A percentile compares a stretch with the other conserved stretches of the same genome.
Evolutionary conservation across 495 filamentous ascomycete genomes (phyloP).

Genomic region (Arthonia radiata): DNA sequence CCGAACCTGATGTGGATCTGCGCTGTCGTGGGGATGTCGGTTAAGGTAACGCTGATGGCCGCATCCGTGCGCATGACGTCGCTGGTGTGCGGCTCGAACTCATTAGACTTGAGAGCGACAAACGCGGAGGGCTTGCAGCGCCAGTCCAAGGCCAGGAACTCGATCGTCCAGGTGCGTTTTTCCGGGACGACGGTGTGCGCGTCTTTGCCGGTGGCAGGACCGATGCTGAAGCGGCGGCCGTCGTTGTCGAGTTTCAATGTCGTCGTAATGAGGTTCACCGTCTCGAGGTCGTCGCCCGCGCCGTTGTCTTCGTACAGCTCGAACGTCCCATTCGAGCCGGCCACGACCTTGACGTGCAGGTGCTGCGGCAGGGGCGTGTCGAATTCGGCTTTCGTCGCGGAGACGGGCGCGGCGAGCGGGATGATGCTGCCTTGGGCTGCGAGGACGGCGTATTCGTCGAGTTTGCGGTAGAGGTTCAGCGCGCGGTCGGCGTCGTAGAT

Average conservation of each 20-base stretch:
- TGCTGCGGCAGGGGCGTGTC: slow-evolving; percentile 12
- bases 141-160: no score
- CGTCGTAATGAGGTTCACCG: slow-evolving; percentile 2
- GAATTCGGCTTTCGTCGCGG: slow-evolving; percentile 19
- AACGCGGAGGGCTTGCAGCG: no score
- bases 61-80: no score
- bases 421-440: slow-evolving; percentile 29
- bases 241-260: background rate
- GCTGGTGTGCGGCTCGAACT: no score
- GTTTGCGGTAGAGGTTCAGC: slow-evolving; percentile 18
- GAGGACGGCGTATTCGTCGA: slow-evolving; percentile 23
- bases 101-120: no score
- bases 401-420: slow-evolving; percentile 17
- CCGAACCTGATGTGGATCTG: no score
- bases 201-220: slow-evolving; percentile 5
- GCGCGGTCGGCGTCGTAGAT: slow-evolving; percentile 27
- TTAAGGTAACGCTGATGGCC: no score
- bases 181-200: slow-evolving; percentile 6
- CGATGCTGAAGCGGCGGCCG: background rate
- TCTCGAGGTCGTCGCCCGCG: slow-evolving; percentile 3
- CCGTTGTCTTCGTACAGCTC: slow-evolving; percentile 16
- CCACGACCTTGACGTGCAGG: slow-evolving; percentile 24
- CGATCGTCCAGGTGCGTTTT: slow-evolving; percentile 6
- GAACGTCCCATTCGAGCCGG: slow-evolving; percentile 23
- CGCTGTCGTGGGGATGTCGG: no score